Evolutionary conservation across 208 protist genomes (phyloP).

Genomic region (Strigomonas culicis): DNA sequence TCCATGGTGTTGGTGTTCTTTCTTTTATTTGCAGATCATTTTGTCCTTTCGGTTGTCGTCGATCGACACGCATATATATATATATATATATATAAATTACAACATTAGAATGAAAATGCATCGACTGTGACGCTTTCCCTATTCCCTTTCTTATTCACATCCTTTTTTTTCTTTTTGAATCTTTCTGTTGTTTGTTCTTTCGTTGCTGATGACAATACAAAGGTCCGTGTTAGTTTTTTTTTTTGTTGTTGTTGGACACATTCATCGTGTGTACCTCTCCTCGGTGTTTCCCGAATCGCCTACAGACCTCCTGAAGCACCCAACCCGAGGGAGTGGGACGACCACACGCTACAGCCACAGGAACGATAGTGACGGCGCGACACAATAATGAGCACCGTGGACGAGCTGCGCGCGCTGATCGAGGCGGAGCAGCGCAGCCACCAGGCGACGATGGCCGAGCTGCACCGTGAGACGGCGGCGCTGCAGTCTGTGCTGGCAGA

Average conservation of each 20-base stretch:
- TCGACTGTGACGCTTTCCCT: neutral
- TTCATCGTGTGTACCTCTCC: too few relatives aligned
- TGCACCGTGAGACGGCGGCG: conserved; percentile 23
- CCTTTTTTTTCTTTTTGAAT: neutral
- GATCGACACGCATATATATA: neutral
- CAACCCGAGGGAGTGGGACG: too few relatives aligned
- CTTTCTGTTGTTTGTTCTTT: neutral
- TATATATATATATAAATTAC: conserved; percentile 1
- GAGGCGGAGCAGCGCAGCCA: conserved; percentile 25
- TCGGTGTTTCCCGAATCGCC: too few relatives aligned
- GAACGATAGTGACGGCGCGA: too few relatives aligned
- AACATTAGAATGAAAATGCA: neutral
- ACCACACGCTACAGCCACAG: too few relatives aligned
- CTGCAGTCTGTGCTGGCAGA: conserved; percentile 36
- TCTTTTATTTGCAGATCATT: neutral
- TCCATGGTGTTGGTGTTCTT: neutral
- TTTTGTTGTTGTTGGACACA: conserved; percentile 5
- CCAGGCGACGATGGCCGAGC: conserved; percentile 23
- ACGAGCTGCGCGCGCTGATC: conserved; percentile 26
- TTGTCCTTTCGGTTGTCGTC: neutral
- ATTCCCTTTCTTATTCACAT: neutral
- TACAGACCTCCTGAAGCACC: too few relatives aligned
- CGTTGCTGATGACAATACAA: neutral
- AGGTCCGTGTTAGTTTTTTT: neutral
- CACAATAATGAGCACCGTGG: conserved; percentile 7